Evolutionary conservation across 2,329 filamentous ascomycete species (phyloP).

Genomic region (Colletotrichum costaricense): DNA sequence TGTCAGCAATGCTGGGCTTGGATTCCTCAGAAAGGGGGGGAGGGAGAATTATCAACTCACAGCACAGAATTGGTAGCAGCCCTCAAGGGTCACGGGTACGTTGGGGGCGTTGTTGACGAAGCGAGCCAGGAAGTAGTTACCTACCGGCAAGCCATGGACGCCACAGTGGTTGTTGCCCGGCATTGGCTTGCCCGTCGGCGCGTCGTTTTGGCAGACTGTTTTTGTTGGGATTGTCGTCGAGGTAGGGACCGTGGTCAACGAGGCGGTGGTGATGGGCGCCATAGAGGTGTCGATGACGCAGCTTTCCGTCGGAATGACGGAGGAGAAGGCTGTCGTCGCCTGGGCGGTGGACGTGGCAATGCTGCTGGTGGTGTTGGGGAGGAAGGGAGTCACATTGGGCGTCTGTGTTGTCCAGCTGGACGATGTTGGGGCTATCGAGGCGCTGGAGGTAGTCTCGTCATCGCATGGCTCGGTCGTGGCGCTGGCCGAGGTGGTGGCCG

Average conservation of each 20-base stretch:
- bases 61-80: constrained; percentile 55
- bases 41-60: constrained; percentile 39
- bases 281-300: constrained; percentile 49
- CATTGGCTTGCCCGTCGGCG: constrained; percentile 45
- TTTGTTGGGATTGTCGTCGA: constrained; percentile 42
- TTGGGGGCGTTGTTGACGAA: constrained; percentile 48
- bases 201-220: constrained; percentile 44
- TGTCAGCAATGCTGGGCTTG: neutral
- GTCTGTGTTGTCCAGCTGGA: constrained; percentile 6
- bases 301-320: constrained; percentile 14
- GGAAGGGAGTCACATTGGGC: constrained; percentile 11
- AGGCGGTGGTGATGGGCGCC: constrained; percentile 43
- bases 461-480: neutral
- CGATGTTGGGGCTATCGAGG: neutral
- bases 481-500: neutral
- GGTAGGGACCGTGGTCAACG: constrained; percentile 40
- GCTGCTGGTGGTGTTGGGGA: neutral
- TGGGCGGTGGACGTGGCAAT: constrained; percentile 2
- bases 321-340: constrained; percentile 15
- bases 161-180: constrained; percentile 49
- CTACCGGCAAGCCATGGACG: constrained; percentile 48
- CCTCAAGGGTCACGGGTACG: constrained; percentile 50
- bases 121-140: constrained; percentile 51
- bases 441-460: neutral
- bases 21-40: no score